Percentiles rank a stretch among this genome's conserved stretches.
Conservation (phyloP, 805 yeast genomes). For the Scheffersomyces ergatensis region DNA sequence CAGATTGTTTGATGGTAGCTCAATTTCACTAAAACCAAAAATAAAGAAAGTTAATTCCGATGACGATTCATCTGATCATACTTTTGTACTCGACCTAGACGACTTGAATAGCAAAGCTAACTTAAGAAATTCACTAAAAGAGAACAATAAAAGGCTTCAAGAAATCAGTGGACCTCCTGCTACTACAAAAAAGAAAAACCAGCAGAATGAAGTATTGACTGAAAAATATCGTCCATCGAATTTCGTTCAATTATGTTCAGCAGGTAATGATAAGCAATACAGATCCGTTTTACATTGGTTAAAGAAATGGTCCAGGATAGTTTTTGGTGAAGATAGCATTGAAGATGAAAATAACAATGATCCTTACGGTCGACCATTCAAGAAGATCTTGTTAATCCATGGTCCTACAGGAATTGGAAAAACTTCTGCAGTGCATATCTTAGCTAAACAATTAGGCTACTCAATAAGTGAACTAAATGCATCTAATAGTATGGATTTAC, state of each 20-base stretch:
- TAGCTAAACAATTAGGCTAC: conserved; percentile 81
- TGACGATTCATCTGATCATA: conserved; percentile 3
- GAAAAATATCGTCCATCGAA: conserved; percentile 38
- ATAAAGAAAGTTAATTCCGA: background rate
- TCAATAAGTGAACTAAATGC: conserved; percentile 84
- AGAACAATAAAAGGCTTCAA: conserved; percentile 8
- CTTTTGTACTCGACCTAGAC: conserved; percentile 15
- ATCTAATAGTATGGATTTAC: conserved; percentile 38
- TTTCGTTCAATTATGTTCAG: conserved; percentile 38
- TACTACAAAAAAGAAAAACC: background rate
- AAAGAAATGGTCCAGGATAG: conserved; percentile 33
- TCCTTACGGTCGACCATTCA: conserved; percentile 35
- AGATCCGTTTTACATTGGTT: conserved; percentile 40
- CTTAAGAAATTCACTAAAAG: conserved; percentile 13
- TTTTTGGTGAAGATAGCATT: conserved; percentile 22
- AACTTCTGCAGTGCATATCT: conserved; percentile 81
- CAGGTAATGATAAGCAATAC: conserved; percentile 43
- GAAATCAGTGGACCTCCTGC: conserved; percentile 1
- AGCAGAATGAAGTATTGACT: conserved; percentile 27
- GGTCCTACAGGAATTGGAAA: conserved; percentile 97
- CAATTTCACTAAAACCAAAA: conserved; percentile 11
- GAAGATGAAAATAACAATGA: conserved; percentile 7
- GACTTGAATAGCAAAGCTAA: conserved; percentile 17
- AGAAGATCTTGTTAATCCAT: conserved; percentile 68
- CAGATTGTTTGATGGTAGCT: conserved; percentile 17